Percentiles rank a stretch among this genome's conserved stretches.
phyloP scores from a whole-genome alignment of 495 filamentous ascomycete genomes.

The Darksidea phi region DNA sequence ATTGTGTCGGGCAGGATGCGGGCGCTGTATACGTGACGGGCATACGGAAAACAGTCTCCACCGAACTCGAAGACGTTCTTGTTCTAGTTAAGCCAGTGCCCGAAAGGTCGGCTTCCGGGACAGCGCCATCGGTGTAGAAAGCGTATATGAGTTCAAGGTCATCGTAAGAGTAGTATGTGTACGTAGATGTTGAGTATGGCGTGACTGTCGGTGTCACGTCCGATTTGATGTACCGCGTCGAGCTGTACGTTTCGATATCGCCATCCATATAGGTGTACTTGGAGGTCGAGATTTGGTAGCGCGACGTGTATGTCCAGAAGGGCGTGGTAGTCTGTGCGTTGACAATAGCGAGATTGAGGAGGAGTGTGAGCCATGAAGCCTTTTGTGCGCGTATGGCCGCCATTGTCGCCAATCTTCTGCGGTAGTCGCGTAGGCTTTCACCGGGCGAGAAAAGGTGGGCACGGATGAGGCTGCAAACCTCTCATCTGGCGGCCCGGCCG shows the following conservation, averaged over 20 bases:
- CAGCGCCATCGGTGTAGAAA: neutral
- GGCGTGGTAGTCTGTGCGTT: neutral
- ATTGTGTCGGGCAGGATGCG: constrained; percentile 1
- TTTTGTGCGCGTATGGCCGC: neutral
- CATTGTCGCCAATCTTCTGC: neutral
- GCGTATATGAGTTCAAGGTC: constrained; percentile 4
- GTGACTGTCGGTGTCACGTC: neutral
- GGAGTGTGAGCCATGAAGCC: neutral
- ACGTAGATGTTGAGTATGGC: neutral
- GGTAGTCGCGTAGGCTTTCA: neutral
- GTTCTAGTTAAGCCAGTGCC: neutral
- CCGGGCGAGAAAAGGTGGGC: neutral
- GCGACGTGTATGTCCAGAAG: constrained; percentile 10
- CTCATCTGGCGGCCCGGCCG: neutral
- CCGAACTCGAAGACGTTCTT: neutral
- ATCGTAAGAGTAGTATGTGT: neutral
- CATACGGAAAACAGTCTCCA: neutral
- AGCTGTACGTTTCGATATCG: neutral
- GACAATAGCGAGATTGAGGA: neutral
- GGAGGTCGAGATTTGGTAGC: neutral
- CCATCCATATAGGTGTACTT: neutral
- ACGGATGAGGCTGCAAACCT: neutral
- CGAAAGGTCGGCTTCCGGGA: constrained; percentile 1
- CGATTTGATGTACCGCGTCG: constrained; percentile 2
- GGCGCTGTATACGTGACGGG: constrained; percentile 14